Conservation (phyloP, 768 basidiomycete genomes). For the Infundibulicybe gibba region DNA sequence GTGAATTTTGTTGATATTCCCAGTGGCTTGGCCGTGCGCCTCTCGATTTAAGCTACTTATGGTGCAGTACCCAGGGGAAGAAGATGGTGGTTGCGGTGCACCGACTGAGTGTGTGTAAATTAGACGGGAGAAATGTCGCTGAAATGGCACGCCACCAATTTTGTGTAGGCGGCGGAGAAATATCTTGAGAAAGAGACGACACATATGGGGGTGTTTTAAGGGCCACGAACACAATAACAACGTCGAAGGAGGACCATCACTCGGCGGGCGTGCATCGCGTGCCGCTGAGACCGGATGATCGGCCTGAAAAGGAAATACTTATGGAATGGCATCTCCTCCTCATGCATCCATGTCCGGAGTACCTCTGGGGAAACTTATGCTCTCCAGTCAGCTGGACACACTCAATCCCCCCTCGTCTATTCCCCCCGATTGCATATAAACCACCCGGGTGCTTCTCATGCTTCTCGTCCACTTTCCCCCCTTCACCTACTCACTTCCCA, state of each 20-base stretch:
- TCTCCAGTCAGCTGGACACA: constrained; percentile 27
- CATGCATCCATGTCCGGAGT: constrained; percentile 17
- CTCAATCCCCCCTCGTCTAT: constrained; percentile 12
- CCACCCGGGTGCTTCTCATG: constrained; percentile 16
- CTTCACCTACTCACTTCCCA: constrained; percentile 13
- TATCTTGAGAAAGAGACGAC: neutral
- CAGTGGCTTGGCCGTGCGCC: too few relatives aligned
- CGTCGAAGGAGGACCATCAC: too few relatives aligned
- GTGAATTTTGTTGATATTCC: too few relatives aligned
- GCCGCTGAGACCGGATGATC: neutral
- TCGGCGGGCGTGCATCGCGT: too few relatives aligned
- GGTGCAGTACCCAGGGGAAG: too few relatives aligned
- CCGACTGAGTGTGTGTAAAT: neutral
- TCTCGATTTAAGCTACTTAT: too few relatives aligned
- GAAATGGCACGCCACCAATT: constrained; percentile 12
- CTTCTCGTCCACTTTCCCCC: constrained; percentile 27
- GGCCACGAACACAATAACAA: too few relatives aligned
- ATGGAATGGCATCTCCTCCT: neutral
- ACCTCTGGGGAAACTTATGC: constrained; percentile 38
- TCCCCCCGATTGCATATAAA: constrained; percentile 24
- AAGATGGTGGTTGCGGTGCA: too few relatives aligned
- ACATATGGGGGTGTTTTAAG: too few relatives aligned
- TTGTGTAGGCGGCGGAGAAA: neutral
- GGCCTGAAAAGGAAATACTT: neutral
- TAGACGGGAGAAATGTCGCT: constrained; percentile 26